Conservation (phyloP, 352 stramenopile genomes). For the Globisporangium yorkense region DNA sequence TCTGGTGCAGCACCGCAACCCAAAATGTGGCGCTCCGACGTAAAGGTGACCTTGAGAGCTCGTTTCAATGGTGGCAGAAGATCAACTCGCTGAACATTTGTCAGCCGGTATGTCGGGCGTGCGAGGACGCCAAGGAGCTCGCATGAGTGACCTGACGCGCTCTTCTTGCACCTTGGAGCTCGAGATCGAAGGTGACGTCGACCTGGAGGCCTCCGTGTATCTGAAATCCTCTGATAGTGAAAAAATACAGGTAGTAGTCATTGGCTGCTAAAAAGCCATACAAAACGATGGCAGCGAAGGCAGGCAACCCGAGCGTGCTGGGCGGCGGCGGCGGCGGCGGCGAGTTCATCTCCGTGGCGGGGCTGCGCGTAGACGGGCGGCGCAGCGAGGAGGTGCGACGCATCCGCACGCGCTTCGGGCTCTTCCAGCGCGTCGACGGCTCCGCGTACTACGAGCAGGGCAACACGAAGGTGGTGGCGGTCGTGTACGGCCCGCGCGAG, state of each 20-base stretch:
- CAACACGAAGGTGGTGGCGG: constrained; percentile 87
- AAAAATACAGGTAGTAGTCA: not conserved
- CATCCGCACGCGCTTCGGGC: constrained; percentile 75
- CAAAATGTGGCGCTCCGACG: not conserved
- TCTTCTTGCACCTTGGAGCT: too few species aligned
- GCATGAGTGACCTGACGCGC: too few species aligned
- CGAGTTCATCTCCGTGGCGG: constrained; percentile 82
- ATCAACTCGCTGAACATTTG: too few species aligned
- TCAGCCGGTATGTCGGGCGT: too few species aligned
- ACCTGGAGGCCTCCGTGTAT: too few species aligned
- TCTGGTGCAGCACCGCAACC: not conserved
- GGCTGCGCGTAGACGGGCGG: constrained; percentile 78
- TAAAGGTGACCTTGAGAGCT: not conserved
- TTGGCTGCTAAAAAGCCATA: constrained; percentile 3
- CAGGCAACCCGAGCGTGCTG: constrained; percentile 49
- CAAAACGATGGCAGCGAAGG: constrained; percentile 46
- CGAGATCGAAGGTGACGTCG: too few species aligned
- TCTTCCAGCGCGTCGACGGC: constrained; percentile 84
- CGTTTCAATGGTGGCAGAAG: too few species aligned
- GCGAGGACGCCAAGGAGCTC: too few species aligned
- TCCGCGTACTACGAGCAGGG: constrained; percentile 87
- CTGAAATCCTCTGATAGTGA: not conserved
- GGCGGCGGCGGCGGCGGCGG: constrained; percentile 44
- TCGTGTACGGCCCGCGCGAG: constrained; percentile 85
- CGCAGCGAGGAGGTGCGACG: constrained; percentile 81